These are phyloP conservation scores for Chalaropsis ovoidea DNA, from an alignment of 2,329 filamentous ascomycete genomes.

Conservation along the genomic window DNA sequence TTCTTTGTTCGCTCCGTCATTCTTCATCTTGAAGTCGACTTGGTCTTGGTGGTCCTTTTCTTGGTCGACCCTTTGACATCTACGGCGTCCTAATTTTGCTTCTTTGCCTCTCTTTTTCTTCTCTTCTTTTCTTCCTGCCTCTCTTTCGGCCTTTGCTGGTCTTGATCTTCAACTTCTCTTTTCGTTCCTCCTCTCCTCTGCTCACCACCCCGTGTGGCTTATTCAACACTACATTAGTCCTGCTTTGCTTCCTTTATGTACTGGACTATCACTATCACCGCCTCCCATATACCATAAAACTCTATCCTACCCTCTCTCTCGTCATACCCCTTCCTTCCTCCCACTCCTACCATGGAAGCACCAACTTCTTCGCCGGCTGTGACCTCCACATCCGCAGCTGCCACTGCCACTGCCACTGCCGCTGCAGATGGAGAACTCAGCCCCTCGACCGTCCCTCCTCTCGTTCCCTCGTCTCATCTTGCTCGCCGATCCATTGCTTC, in stretches of 20 bases:
- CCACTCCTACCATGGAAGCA: neutral
- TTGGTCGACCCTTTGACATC: neutral
- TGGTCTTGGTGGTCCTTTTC: neutral
- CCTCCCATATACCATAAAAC: neutral
- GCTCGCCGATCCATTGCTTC: conserved; percentile 51
- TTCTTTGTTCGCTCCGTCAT: neutral
- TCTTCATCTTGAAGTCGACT: neutral
- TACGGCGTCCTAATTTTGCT: neutral
- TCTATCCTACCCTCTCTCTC: neutral
- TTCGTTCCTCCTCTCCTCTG: neutral
- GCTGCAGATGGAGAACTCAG: conserved; percentile 41
- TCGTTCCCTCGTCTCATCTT: conserved; percentile 46
- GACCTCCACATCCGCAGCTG: conserved; percentile 28
- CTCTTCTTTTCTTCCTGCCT: neutral
- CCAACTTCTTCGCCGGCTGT: neutral
- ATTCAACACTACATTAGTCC: neutral
- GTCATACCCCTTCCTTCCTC: neutral
- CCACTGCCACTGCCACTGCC: conserved; percentile 42
- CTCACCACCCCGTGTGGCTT: neutral
- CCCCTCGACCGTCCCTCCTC: conserved; percentile 45
- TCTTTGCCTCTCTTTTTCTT: neutral
- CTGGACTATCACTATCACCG: neutral
- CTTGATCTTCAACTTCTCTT: neutral
- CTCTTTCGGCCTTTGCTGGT: neutral
- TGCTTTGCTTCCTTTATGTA: neutral